Base-by-base conservation (phyloP, 108 stramenopile species). In the Cyclotella atomus region DNA sequence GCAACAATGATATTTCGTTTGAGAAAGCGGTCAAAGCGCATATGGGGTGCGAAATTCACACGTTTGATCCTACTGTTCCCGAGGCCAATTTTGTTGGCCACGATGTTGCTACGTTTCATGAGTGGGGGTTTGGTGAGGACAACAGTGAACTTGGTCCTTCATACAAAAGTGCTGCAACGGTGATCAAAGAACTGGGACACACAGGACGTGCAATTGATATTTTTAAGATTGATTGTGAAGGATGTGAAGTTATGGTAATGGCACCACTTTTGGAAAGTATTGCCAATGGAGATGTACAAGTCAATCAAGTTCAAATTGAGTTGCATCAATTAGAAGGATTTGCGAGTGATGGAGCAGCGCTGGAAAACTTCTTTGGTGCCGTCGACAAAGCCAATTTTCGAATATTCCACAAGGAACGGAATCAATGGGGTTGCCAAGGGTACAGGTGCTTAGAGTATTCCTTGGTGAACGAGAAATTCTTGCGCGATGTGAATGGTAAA, bases 61-160 rank as follows among this genome's bases (percentile, higher is more conserved):
- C 81, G 15, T 82, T 82, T 21, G 75, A 82, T 61, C 81, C 81
- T 0, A 82, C 75, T 4, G n/a, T 76, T 35, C n/a, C n/a, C n/a
- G 27, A 52, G 3, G 44, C 47, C 16, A 20, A 47, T 8, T 75
- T 82, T 45, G 67, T 82, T 43, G 72, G 75, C 14, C 61, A 45
- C 0, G 38, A 71, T n/a, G 64, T 65, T 49, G 44, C 75, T 1
- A 65, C 62, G 32, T 82, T 82, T 54, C 81, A 82, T 71, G 70
- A 61, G 10, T 71, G 70, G 75, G 81, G 81, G 46, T 29, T 82
- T 25, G 81, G 81, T 23, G 33, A 30, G 2, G 75, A 70, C 30
- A n/a, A n/a, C n/a, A n/a, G n/a, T n/a, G n/a, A n/a, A n/a, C n/a
- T n/a, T n/a, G n/a, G n/a, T n/a, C n/a, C n/a, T n/a, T n/a, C n/a